A percentile compares a stretch with the other conserved stretches of the same genome.
Evolutionary conservation across 305 asterid species (phyloP).

Genomic region (Plantago lanceolata): DNA sequence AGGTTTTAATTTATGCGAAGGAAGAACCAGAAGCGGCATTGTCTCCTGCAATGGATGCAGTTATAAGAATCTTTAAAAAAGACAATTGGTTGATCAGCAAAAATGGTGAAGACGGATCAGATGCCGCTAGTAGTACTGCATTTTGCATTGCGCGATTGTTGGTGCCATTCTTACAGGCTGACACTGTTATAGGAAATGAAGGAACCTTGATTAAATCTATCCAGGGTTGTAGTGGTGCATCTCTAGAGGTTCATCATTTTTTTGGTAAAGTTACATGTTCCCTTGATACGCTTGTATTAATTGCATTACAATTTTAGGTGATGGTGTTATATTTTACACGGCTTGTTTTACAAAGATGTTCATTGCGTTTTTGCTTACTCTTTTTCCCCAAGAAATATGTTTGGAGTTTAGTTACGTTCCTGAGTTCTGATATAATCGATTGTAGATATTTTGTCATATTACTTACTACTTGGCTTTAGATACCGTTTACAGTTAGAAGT

Average conservation of each 20-base stretch:
- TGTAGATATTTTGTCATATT: too few species aligned
- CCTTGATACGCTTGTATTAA: background rate
- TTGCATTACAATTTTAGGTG: background rate
- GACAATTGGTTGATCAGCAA: slow-evolving; percentile 55
- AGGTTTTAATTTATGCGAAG: slow-evolving; percentile 86
- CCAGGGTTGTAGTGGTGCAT: slow-evolving; percentile 67
- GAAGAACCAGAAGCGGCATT: slow-evolving; percentile 74
- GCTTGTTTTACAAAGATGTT: background rate
- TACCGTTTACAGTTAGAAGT: too few species aligned
- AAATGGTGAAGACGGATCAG: slow-evolving; percentile 38
- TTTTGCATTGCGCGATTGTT: slow-evolving; percentile 49
- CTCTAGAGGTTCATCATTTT: slow-evolving; percentile 68
- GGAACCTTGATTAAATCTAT: slow-evolving; percentile 76
- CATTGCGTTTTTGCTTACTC: background rate
- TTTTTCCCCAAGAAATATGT: background rate
- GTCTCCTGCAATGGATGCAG: slow-evolving; percentile 83
- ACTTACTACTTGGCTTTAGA: too few species aligned
- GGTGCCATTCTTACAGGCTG: slow-evolving; percentile 69
- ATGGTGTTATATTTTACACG: slow-evolving; percentile 1
- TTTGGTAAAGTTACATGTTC: slow-evolving; percentile 38
- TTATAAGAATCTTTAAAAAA: slow-evolving; percentile 61
- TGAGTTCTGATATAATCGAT: too few species aligned
- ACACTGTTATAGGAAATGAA: slow-evolving; percentile 77
- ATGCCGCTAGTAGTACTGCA: slow-evolving; percentile 38
- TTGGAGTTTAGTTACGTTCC: too few species aligned